These are phyloP conservation scores for Guillardia theta DNA, from an alignment of 78 protist species.

Conservation along the genomic window DNA sequence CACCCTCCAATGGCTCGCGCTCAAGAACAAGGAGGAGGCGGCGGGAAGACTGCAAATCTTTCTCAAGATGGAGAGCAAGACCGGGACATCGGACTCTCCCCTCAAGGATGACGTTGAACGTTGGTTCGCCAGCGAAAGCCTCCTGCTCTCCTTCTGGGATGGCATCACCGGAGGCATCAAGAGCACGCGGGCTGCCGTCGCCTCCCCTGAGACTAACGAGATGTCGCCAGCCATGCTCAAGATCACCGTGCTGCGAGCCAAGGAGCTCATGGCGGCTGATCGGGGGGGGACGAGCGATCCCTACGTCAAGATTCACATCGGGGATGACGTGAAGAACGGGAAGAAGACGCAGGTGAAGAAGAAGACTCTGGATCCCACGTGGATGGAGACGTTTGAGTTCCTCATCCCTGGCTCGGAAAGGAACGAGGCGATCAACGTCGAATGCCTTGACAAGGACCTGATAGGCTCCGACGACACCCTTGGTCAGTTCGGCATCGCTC, in stretches of 20 bases:
- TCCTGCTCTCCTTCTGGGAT: not conserved
- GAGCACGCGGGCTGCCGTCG: not conserved
- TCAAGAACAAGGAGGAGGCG: not conserved
- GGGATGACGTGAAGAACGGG: not conserved
- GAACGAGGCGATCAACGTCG: not conserved
- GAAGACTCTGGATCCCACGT: not conserved
- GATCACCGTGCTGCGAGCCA: not conserved
- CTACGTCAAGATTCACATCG: not conserved
- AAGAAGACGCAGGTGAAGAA: not conserved
- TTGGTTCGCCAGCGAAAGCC: not conserved
- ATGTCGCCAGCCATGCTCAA: not conserved
- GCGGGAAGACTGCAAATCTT: not conserved
- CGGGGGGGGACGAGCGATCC: not conserved
- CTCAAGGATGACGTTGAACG: not conserved
- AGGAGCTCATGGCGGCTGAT: not conserved
- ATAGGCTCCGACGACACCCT: not conserved
- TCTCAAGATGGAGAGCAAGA: not conserved
- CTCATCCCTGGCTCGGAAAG: not conserved
- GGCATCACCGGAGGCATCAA: not conserved
- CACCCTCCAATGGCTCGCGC: not conserved
- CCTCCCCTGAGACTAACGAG: not conserved
- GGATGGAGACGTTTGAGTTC: slow-evolving; percentile 1
- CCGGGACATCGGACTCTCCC: not conserved
- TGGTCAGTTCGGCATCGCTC: not conserved
- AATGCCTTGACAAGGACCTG: not conserved